Evolutionary conservation across 345 rosid species (phyloP), one percentile per base, ranked within the genome.

Genomic region (Citrus sp.): DNA sequence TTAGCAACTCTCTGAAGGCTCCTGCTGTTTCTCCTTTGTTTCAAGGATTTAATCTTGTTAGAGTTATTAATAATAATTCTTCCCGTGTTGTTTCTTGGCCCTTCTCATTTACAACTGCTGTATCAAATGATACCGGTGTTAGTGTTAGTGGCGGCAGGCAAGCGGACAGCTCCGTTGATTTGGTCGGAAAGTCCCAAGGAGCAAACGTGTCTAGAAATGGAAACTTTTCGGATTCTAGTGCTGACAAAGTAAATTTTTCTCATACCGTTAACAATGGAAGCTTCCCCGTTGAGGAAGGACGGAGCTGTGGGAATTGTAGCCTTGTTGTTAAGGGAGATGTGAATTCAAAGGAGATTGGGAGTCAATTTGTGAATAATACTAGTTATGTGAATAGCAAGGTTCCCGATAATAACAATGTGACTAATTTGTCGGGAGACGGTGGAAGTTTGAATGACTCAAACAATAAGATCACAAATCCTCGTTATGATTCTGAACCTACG

Each of bases 1-100:
- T 91, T n/a, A 69, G 74, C 51, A 87, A 79, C 80, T 85, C 93
- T 7, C 60, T 88, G 34, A 81, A 63, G 38, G 72, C 84, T 6
- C 90, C 91, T 30, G 56, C 56, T 7, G 84, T 83, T 60, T 60
- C 87, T 42, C 88, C 89, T 77, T 74, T 87, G 72, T 80, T 89
- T 76, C 87, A 82, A 76, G 86, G 89, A 7, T 77, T 84, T 80
- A 83, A 80, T 73, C 49, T 46, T 46, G 51, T 1, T 46, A 46
- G 51, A 46, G 51, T 14, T 72, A 82, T 85, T 56, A 58, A 65
- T 80, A 84, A 62, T 7, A 82, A 74, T 79, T 74, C 80, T 37
- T 49, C 84, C 58, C 78, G 85, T 70, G 78, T 77, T 76, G 76
- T 77, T 82, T 81, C 87, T 35, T 83, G 75, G 85, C 89, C 73